Conservation (phyloP, 225 moss, liverwort and hornwort genomes). For the Marchantia polymorpha region DNA sequence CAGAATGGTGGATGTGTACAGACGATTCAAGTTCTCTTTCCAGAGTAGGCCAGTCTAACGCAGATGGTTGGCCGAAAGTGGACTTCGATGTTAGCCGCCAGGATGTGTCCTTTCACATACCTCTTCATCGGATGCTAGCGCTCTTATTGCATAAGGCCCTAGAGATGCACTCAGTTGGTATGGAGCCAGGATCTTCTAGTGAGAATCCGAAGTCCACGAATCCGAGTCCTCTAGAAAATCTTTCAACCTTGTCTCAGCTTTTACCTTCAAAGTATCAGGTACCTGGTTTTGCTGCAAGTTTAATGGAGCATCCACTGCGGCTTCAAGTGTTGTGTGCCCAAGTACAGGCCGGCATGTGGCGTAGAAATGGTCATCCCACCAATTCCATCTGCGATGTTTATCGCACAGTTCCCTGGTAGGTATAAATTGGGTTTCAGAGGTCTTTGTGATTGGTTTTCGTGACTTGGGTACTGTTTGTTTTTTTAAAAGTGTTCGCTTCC, state of each 20-base stretch:
- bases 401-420: slow-evolving; percentile 79
- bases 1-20: slow-evolving; percentile 94
- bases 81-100: slow-evolving; percentile 89
- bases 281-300: slow-evolving; percentile 65
- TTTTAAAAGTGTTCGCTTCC: not conserved
- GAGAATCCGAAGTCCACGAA: slow-evolving; percentile 13
- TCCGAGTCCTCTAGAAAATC: slow-evolving; percentile 24
- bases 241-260: slow-evolving; percentile 51
- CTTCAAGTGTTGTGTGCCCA: slow-evolving; percentile 94
- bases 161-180: slow-evolving; percentile 47
- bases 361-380: slow-evolving; percentile 72
- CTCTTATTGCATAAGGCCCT: slow-evolving; percentile 65
- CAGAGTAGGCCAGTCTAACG: slow-evolving; percentile 48
- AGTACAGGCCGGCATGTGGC: slow-evolving; percentile 98
- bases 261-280: slow-evolving; percentile 67
- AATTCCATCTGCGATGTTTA: slow-evolving; percentile 74
- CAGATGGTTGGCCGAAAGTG: slow-evolving; percentile 62
- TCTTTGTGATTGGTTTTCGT: no score
- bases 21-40: slow-evolving; percentile 45
- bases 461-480: not conserved
- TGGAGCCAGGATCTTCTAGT: slow-evolving; percentile 37
- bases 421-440: not conserved
- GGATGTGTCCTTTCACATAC: slow-evolving; percentile 87
- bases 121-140: slow-evolving; percentile 84
- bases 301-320: slow-evolving; percentile 95